Evolutionary conservation across 345 rosid species (phyloP), one percentile per base, ranked within the genome.

Genomic region (Salix brachista): DNA sequence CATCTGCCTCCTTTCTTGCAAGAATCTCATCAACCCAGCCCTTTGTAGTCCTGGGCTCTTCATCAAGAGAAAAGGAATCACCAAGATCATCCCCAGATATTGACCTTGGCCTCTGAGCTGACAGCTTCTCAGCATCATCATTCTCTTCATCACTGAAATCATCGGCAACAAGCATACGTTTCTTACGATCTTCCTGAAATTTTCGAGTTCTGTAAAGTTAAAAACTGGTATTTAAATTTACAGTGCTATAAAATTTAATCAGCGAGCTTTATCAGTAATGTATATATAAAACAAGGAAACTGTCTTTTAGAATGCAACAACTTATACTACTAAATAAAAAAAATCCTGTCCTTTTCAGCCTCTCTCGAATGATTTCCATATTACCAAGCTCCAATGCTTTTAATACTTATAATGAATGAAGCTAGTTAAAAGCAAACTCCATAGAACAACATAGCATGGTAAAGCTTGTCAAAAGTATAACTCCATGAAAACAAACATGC

Each of bases 1-100:
- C 79, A 21, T 86, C 88, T 28, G 32, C 81, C 74, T 86, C 89
- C 83, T 83, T 78, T 75, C 87, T 87, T 81, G 78, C 94, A 87
- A 91, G 93, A 85, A 90, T 85, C 85, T 93, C 91, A 88, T 92
- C 94, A 82, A 91, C 84, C 98, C 98, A 93, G 23, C 97, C 97
- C 73, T 83, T 91, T 84, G 65, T 86, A 69, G 78, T 46, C 34
- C 82, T 81, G 62, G 81, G 75, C 72, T 93, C 88, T 62, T 88
- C 94, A 62, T 87, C 92, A 72, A 86, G 73, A 23, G 92, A 80
- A 75, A 96, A 96, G 30, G 95, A 92, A 85, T 92, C 98, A 75
- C 97, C 97, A 75, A 91, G 97, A 86, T 92, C 97, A 83, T 93
- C 98, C 11, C 97, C 97, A 64, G 97, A 93, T 75, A 85, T 66